Conservation (phyloP, 2,329 filamentous ascomycete genomes). For the Fusarium sterilihyphosum region DNA sequence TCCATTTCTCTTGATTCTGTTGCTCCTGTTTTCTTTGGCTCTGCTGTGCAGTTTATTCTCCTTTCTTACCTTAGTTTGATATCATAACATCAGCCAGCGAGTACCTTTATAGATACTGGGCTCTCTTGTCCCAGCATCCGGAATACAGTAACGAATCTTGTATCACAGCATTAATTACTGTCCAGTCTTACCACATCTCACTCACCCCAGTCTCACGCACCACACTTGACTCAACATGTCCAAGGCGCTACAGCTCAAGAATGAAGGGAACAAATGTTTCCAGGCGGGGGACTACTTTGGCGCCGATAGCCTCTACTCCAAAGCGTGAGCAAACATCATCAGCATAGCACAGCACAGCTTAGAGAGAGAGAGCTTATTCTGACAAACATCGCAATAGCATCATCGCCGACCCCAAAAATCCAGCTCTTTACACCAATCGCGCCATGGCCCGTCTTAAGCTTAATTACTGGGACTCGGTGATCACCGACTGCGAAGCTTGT, state of each 20-base stretch:
- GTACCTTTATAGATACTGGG: background rate
- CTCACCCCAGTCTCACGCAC: background rate
- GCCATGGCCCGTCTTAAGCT: conserved; percentile 84
- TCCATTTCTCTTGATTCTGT: background rate
- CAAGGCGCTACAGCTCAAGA: conserved; percentile 57
- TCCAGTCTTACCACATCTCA: background rate
- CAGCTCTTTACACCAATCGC: conserved; percentile 87
- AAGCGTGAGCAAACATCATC: conserved; percentile 64
- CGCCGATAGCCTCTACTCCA: conserved; percentile 77
- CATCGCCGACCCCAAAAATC: conserved; percentile 79
- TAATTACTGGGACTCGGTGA: conserved; percentile 75
- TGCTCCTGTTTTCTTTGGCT: background rate
- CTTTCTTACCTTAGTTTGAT: background rate
- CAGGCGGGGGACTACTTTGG: conserved; percentile 69
- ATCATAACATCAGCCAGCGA: background rate
- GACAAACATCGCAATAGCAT: conserved; percentile 63
- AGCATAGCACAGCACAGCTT: background rate
- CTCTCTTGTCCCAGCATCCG: background rate
- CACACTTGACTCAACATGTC: conserved; percentile 41
- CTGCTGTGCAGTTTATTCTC: background rate
- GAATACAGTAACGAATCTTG: background rate
- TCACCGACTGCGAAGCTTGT: conserved; percentile 80
- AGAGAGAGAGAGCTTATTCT: conserved; percentile 3
- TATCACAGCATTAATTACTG: background rate
- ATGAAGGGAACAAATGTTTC: conserved; percentile 73